Evolutionary conservation across 1,139 yeast genomes (phyloP).

Genomic region (Protomyces lactucae-debilis): DNA sequence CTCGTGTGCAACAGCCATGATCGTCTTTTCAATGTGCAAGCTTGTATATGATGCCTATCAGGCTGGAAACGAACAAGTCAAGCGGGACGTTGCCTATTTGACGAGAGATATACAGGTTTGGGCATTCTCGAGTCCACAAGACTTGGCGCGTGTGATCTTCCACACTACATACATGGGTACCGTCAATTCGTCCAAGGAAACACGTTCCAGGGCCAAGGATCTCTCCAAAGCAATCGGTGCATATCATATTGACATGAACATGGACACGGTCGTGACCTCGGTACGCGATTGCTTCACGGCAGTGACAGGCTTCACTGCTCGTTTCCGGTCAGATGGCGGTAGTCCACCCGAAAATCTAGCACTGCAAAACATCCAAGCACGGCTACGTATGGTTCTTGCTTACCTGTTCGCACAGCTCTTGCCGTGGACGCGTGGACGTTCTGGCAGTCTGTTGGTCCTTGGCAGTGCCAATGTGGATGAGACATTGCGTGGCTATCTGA

Average conservation of each 20-base stretch:
- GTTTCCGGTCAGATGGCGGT: slow-evolving; percentile 91
- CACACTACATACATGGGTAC: slow-evolving; percentile 96
- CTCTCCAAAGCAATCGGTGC: slow-evolving; percentile 75
- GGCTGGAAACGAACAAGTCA: slow-evolving; percentile 55
- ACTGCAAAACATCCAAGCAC: slow-evolving; percentile 90
- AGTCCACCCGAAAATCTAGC: slow-evolving; percentile 86
- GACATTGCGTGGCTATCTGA: slow-evolving; percentile 76
- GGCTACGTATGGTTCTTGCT: slow-evolving; percentile 89
- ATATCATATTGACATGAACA: slow-evolving; percentile 83
- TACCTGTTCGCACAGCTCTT: slow-evolving; percentile 87
- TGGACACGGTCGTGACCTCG: slow-evolving; percentile 76
- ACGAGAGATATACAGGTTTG: slow-evolving; percentile 74
- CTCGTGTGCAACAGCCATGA: slow-evolving; percentile 93
- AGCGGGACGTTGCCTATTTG: slow-evolving; percentile 65
- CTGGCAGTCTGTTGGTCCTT: slow-evolving; percentile 78
- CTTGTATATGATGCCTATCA: slow-evolving; percentile 63
- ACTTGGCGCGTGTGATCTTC: slow-evolving; percentile 58
- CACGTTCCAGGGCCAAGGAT: slow-evolving; percentile 75
- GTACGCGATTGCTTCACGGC: slow-evolving; percentile 72
- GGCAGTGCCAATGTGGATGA: slow-evolving; percentile 99
- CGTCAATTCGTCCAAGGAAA: slow-evolving; percentile 79
- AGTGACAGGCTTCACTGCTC: slow-evolving; percentile 84
- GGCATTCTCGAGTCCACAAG: slow-evolving; percentile 5
- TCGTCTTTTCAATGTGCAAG: slow-evolving; percentile 90
- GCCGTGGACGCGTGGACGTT: slow-evolving; percentile 83